Percentiles rank a stretch among this genome's conserved stretches.
phyloP scores from a whole-genome alignment of 2,329 filamentous ascomycete species.

The Thelonectria rubi region DNA sequence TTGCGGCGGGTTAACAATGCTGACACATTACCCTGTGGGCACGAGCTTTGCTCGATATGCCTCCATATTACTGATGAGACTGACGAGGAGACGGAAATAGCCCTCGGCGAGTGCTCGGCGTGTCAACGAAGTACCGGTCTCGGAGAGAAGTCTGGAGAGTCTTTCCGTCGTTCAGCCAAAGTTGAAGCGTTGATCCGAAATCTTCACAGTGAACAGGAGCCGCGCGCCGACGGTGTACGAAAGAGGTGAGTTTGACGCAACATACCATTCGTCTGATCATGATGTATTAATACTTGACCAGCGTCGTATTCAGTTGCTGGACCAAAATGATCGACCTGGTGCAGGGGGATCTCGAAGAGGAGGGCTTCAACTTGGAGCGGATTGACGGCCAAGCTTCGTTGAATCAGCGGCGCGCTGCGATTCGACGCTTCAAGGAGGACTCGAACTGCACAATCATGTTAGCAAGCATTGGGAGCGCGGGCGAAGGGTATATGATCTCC shows the following conservation, averaged over 20 bases:
- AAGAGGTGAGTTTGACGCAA: too few species aligned
- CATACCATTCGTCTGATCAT: background rate
- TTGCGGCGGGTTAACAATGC: too few species aligned
- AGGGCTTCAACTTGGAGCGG: constrained; percentile 28
- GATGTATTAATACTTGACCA: too few species aligned
- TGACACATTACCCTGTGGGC: too few species aligned
- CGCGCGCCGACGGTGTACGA: too few species aligned
- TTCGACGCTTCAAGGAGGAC: constrained; percentile 34
- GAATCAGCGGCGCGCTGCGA: constrained; percentile 9
- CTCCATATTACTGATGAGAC: too few species aligned
- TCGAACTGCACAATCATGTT: constrained; percentile 10
- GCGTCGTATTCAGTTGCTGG: constrained; percentile 26
- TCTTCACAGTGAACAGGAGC: background rate
- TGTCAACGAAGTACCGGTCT: too few species aligned
- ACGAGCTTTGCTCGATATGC: too few species aligned
- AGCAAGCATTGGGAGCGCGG: too few species aligned
- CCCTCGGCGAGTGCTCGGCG: too few species aligned
- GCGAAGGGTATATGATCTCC: background rate
- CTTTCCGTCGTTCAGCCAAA: background rate
- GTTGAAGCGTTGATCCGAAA: background rate
- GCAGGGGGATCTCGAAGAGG: constrained; percentile 18
- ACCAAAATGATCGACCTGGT: constrained; percentile 43
- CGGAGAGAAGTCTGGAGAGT: too few species aligned
- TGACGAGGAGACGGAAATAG: too few species aligned
- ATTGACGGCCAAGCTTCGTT: constrained; percentile 42